Conservation (phyloP, 306 rosid species). For the Prunus mira region DNA sequence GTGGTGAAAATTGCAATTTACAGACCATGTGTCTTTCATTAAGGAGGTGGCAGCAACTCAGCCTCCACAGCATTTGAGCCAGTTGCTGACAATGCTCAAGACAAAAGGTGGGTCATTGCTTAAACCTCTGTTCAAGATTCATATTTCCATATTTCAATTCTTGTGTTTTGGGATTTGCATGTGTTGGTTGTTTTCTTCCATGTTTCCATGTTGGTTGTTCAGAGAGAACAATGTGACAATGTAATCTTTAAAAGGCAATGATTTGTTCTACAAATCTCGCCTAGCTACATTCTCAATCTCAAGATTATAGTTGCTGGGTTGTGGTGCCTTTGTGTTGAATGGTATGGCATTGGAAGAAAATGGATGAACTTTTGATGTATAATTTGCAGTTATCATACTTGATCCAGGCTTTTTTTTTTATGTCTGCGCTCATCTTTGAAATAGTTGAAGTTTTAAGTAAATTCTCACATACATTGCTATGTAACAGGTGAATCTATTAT, state of each 20-base stretch:
- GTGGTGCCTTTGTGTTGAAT: neutral
- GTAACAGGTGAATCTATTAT: constrained; percentile 74
- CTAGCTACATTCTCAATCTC: neutral
- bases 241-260: neutral
- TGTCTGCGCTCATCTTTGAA: neutral
- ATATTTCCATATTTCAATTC: neutral
- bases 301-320: neutral
- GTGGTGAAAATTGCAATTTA: constrained; percentile 7
- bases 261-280: neutral
- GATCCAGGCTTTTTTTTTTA: neutral
- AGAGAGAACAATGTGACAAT: neutral
- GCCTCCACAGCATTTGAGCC: constrained; percentile 75
- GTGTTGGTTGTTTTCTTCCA: neutral
- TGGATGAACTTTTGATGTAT: neutral
- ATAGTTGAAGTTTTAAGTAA: no score
- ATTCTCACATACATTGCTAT: constrained; percentile 14
- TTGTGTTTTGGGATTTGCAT: neutral
- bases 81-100: constrained; percentile 60
- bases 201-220: neutral
- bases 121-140: constrained; percentile 4
- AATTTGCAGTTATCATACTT: neutral
- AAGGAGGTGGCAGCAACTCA: constrained; percentile 76
- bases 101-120: constrained; percentile 57
- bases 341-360: neutral
- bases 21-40: constrained; percentile 79